Percentiles rank a stretch among this genome's conserved stretches.
These are phyloP conservation scores for Mycena alexandri DNA, from an alignment of 768 basidiomycete genomes.

Conservation along the genomic window DNA sequence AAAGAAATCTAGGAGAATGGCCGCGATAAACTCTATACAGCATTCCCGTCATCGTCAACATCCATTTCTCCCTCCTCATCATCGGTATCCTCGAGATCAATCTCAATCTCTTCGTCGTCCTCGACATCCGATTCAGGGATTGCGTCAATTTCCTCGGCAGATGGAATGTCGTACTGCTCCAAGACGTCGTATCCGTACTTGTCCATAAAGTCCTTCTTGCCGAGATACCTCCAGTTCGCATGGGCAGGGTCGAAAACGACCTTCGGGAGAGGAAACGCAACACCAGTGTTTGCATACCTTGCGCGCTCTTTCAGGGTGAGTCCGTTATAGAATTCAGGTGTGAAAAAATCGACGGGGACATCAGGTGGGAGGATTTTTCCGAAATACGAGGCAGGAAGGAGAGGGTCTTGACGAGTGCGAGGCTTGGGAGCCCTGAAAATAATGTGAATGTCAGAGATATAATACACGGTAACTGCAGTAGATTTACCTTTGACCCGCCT, in stretches of 20 bases:
- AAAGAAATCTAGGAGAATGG: no score
- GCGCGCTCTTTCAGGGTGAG: slow-evolving; percentile 15
- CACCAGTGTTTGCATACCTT: slow-evolving; percentile 8
- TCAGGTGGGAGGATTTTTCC: not conserved
- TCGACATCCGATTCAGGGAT: slow-evolving; percentile 7
- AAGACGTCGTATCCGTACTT: slow-evolving; percentile 12
- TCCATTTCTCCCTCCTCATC: slow-evolving; percentile 19
- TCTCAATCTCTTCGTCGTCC: slow-evolving; percentile 5
- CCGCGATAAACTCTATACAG: no score
- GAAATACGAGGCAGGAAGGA: not conserved
- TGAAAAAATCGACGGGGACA: slow-evolving; percentile 16
- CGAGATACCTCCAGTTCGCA: slow-evolving; percentile 15
- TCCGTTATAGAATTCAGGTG: slow-evolving; percentile 7
- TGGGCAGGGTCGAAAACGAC: not conserved
- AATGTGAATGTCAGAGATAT: not conserved
- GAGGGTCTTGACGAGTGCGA: not conserved
- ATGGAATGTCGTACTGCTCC: slow-evolving; percentile 5
- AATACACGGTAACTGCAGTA: not conserved
- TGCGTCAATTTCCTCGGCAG: slow-evolving; percentile 2
- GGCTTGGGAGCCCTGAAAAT: not conserved
- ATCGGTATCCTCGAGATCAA: not conserved
- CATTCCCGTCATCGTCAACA: slow-evolving; percentile 1
- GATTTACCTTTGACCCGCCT: slow-evolving; percentile 14
- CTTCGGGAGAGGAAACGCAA: slow-evolving; percentile 8
- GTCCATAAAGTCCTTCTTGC: not conserved